Base-by-base conservation (phyloP, 2,329 filamentous ascomycete genomes). In the Neoscytalidium dimidiatum region DNA sequence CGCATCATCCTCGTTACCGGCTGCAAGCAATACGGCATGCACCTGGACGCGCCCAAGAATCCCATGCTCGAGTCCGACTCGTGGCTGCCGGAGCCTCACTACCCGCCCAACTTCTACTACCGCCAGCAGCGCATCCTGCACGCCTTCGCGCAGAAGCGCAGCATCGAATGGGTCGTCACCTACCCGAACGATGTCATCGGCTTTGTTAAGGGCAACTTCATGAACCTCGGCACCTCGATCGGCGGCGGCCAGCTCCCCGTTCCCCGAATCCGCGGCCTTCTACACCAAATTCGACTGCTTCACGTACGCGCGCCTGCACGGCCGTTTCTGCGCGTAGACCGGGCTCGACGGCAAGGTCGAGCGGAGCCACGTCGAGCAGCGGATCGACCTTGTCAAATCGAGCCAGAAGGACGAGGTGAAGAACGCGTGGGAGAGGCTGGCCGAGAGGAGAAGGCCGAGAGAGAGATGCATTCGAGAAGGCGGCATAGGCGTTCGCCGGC, bases 21-120 rank as follows among this genome's bases (percentile, higher is more conserved):
- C 1, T 71, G 77, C 38, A 85, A 85, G 68, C 82, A 86, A 62
- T 86, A 85, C 68, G 82, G 83, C 26, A 81, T 85, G 3, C 84
- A 86, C 66, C 76, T 84, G 1, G 82, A 83, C 8, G 74, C 73
- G 9, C 71, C 75, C 14, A 84, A 84, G 66, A 78, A 79, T 66
- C 83, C 82, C 1, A 79, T 85, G 75, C 68, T 76, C 11, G 82
- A 86, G 69, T 72, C 76, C 14, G 81, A 83, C 63, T 78, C 78
- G 1, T 80, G 79, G 77, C 72, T 84, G 3, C 76, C 77, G 8
- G 75, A 74, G 2, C 58, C 60, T 3, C 67, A 78, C 3, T 48
- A 23, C 44, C 44, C 44, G 44, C 77, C 78, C 2, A 85, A 83
- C 71, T 85, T 85, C 70, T 85, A 85, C 70, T 84, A 84, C 69